Percentiles rank a stretch among this genome's conserved stretches.
Evolutionary conservation across 108 stramenopile species (phyloP).

Genomic region (Fistulifera pelliculosa): DNA sequence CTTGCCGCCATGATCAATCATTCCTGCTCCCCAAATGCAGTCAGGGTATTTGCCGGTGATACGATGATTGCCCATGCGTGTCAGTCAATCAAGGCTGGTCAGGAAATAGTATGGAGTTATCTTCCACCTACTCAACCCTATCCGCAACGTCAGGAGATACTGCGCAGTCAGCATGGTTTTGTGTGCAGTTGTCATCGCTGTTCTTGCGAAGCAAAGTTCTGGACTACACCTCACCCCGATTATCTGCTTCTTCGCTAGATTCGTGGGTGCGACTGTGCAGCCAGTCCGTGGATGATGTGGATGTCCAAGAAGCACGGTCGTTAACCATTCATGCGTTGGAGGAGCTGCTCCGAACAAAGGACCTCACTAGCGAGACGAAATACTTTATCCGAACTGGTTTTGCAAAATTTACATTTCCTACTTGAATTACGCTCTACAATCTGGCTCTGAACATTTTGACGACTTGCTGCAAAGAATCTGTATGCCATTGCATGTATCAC

Average conservation of each 20-base stretch:
- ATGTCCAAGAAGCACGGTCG: too few species aligned
- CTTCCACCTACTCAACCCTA: slow-evolving; percentile 47
- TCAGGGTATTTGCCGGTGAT: slow-evolving; percentile 47
- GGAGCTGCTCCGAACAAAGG: too few species aligned
- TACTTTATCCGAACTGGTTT: slow-evolving; percentile 38
- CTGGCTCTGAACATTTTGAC: not conserved
- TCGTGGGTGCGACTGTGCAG: too few species aligned
- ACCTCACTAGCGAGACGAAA: not conserved
- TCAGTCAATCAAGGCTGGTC: slow-evolving; percentile 30
- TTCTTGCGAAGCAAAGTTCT: slow-evolving; percentile 17
- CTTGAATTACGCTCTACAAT: slow-evolving; percentile 34
- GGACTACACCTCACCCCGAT: not conserved
- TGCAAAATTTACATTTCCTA: slow-evolving; percentile 46
- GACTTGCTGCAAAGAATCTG: slow-evolving; percentile 22
- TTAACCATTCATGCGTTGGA: too few species aligned
- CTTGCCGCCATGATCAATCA: slow-evolving; percentile 82
- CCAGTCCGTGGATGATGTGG: too few species aligned
- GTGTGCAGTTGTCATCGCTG: slow-evolving; percentile 52
- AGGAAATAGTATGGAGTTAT: slow-evolving; percentile 74
- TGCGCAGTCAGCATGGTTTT: slow-evolving; percentile 47
- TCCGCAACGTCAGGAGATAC: slow-evolving; percentile 22
- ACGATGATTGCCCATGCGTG: slow-evolving; percentile 66
- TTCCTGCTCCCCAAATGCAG: slow-evolving; percentile 64
- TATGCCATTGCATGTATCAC: slow-evolving; percentile 57
- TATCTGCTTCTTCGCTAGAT: too few species aligned